A percentile compares a stretch with the other conserved stretches of the same genome.
These are phyloP conservation scores for Glomus cerebriforme DNA, from an alignment of 192 early-diverging fungal genomes.

Conservation along the genomic window DNA sequence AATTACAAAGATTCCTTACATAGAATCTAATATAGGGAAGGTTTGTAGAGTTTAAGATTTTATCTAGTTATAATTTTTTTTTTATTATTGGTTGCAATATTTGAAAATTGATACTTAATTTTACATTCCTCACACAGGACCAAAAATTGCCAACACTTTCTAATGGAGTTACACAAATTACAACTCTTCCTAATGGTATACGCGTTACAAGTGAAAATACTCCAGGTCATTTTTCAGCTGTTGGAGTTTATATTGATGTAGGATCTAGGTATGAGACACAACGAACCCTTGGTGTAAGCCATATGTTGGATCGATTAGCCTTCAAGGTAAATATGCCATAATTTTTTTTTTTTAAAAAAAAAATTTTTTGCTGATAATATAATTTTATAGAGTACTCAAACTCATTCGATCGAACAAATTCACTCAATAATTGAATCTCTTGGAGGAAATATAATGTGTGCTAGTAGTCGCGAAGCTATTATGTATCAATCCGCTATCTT, in stretches of 20 bases:
- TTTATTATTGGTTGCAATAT: not conserved
- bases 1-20: not conserved
- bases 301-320: conserved; percentile 89
- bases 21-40: not conserved
- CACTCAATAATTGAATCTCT: conserved; percentile 79
- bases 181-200: conserved; percentile 88
- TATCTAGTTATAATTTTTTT: not conserved
- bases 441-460: conserved; percentile 89
- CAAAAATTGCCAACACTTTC: not conserved
- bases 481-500: conserved; percentile 96
- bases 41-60: not conserved
- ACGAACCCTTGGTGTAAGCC: conserved; percentile 68
- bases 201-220: conserved; percentile 79
- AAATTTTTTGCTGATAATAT: not conserved
- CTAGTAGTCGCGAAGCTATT: conserved; percentile 88
- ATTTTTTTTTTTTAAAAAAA: not conserved
- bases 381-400: conserved; percentile 61
- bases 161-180: conserved; percentile 50
- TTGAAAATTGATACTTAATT: not conserved
- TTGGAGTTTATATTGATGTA: conserved; percentile 90
- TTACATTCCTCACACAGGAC: not conserved
- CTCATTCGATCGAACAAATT: conserved; percentile 67
- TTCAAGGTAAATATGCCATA: conserved; percentile 77
- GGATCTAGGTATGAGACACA: conserved; percentile 85
- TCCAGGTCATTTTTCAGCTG: conserved; percentile 86